Percentiles rank a stretch among this genome's conserved stretches.
Evolutionary conservation across 164 flowering plant genomes (phyloP).

Genomic region (Umbilicus rupestris): DNA sequence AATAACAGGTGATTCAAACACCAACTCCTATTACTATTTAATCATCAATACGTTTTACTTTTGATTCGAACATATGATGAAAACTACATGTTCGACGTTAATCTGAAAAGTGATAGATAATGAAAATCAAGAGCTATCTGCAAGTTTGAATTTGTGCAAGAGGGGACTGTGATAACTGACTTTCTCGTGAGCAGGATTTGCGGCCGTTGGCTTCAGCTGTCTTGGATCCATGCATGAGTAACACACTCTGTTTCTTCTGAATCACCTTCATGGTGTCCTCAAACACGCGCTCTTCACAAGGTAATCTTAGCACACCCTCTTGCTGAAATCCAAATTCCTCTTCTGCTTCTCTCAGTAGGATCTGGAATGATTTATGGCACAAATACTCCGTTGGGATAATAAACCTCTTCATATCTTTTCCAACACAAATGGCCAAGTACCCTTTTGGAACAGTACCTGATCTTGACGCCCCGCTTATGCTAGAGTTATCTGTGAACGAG

Average conservation of each 20-base stretch:
- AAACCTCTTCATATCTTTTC: constrained; percentile 3
- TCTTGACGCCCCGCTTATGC: neutral
- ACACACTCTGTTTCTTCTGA: neutral
- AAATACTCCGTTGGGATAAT: constrained; percentile 2
- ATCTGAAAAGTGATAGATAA: neutral
- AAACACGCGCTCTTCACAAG: constrained; percentile 2
- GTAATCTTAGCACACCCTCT: constrained; percentile 7
- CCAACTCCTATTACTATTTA: neutral
- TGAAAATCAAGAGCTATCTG: neutral
- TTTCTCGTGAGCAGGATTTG: neutral
- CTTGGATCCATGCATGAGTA: neutral
- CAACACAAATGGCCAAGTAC: neutral
- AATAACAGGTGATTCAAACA: neutral
- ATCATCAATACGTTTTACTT: neutral
- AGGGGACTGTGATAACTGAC: neutral
- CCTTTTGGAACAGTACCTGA: constrained; percentile 1
- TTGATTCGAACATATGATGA: neutral
- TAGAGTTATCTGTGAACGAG: neutral
- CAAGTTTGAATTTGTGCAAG: neutral
- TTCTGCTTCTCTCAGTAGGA: constrained; percentile 2
- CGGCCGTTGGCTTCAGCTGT: neutral
- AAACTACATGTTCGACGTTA: neutral
- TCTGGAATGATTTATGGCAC: neutral
- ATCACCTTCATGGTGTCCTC: neutral
- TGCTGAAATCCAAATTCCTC: constrained; percentile 7